These are phyloP conservation scores for Rhodotorula sp. DNA, from an alignment of 1,284 basidiomycete genomes.

Conservation along the genomic window DNA sequence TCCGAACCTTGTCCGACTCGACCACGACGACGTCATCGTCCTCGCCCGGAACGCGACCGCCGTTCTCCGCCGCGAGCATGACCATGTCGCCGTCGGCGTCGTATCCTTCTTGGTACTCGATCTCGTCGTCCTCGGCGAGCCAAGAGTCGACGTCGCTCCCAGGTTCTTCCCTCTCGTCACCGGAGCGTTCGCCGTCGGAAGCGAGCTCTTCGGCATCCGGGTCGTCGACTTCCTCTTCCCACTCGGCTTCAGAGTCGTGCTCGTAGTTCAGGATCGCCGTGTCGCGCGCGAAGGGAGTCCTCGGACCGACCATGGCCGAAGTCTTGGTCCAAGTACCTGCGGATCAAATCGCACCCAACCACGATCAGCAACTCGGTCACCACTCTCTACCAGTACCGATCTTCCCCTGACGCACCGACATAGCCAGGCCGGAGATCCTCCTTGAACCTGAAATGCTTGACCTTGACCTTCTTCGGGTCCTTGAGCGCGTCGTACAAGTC, in stretches of 20 bases:
- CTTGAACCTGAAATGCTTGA: slow-evolving; percentile 71
- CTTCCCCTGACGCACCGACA: slow-evolving; percentile 56
- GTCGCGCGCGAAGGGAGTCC: slow-evolving; percentile 72
- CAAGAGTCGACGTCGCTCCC: slow-evolving; percentile 42
- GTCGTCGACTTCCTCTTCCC: slow-evolving; percentile 72
- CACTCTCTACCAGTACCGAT: too few species aligned
- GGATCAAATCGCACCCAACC: too few species aligned
- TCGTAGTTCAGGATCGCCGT: slow-evolving; percentile 69
- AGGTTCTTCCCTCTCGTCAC: slow-evolving; percentile 37
- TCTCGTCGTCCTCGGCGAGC: slow-evolving; percentile 60
- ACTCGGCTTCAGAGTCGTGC: slow-evolving; percentile 81
- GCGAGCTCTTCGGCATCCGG: slow-evolving; percentile 56
- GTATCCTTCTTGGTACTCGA: slow-evolving; percentile 51
- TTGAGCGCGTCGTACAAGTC: slow-evolving; percentile 59
- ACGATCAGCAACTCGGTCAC: neutral
- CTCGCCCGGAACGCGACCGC: slow-evolving; percentile 44
- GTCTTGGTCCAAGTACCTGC: slow-evolving; percentile 72
- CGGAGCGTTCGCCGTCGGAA: slow-evolving; percentile 38
- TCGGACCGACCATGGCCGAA: slow-evolving; percentile 66
- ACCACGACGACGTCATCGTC: slow-evolving; percentile 63
- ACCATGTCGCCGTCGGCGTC: slow-evolving; percentile 60
- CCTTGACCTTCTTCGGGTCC: slow-evolving; percentile 62
- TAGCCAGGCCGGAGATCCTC: slow-evolving; percentile 78
- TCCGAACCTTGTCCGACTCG: slow-evolving; percentile 53
- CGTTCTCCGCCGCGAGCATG: slow-evolving; percentile 52